phyloP scores from a whole-genome alignment of 2,329 filamentous ascomycete genomes.

The Penicillium verrucosum region DNA sequence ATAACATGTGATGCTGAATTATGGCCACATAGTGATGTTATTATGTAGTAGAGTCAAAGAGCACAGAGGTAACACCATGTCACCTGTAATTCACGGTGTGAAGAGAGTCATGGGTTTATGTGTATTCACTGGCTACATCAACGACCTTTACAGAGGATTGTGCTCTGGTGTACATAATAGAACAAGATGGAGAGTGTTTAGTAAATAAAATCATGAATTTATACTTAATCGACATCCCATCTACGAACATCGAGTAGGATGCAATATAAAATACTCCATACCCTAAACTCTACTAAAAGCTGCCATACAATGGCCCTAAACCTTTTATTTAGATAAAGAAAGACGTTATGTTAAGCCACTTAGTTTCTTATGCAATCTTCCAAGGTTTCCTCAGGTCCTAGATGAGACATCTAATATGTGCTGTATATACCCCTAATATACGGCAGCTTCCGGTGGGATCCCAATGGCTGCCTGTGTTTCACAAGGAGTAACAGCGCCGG shows the following conservation, averaged over 20 bases:
- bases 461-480: constrained; percentile 15
- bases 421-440: background rate
- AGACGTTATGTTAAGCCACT: background rate
- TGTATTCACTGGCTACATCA: background rate
- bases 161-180: background rate
- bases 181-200: background rate
- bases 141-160: background rate
- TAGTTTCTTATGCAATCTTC: background rate
- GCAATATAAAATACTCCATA: too few relatives aligned
- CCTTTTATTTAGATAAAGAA: background rate
- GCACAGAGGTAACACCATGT: background rate
- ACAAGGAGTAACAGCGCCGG: constrained; percentile 5
- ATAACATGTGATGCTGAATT: background rate
- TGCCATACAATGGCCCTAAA: background rate
- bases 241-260: too few relatives aligned
- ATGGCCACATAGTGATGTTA: background rate
- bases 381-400: background rate
- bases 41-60: background rate
- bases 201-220: too few relatives aligned
- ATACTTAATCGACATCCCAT: background rate
- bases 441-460: constrained; percentile 7
- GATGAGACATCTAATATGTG: background rate
- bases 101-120: background rate
- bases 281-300: background rate
- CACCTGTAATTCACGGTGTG: background rate